Base-by-base conservation (phyloP, 306 rosid species). In the Pyrus pyrifolia region DNA sequence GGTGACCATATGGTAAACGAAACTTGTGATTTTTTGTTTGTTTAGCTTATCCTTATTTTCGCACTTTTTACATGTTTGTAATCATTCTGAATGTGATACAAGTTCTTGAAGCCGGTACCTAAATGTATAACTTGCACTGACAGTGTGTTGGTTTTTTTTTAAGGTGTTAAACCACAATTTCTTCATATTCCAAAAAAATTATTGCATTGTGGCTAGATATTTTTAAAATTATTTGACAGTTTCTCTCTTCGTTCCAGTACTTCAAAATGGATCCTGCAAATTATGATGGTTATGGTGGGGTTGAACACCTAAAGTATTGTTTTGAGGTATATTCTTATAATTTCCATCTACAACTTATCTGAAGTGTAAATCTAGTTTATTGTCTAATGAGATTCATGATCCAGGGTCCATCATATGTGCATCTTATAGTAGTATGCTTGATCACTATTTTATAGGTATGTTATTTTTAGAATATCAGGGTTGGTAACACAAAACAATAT, bases 231-330 rank as follows among this genome's bases (percentile, higher is more conserved):
- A n/a, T 23, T 22, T 72, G 35, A 73, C 66, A 65, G 72, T 13
- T 30, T 63, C 51, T 45, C 9, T 69, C 59, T 35, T 55, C 45
- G 78, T 83, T 80, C 68, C 92, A 95, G 99, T 95, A 95, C 89
- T 95, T 90, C 91, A 90, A 91, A 80, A 92, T 92, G 99, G 93
- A 87, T 86, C 88, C 90, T 15, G 79, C 80, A 72, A 90, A 88
- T 81, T 88, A 85, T n/a, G 93, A 90, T 70, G 79, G 88, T 75
- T 87, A 79, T 79, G 99, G 96, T 69, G 99, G 97, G 82, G 89
- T 95, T 75, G 96, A 95, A 4, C 99, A 95, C 87, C 91, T 95
- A 65, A 84, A 79, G 49, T 95, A 92, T 77, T 95, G 99, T 80
- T 95, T 95, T 81, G 89, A 92, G 97, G 99, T 95, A 90, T 65